These are phyloP conservation scores for Ustilago loliicola DNA, from an alignment of 1,284 basidiomycete species.

Conservation along the genomic window DNA sequence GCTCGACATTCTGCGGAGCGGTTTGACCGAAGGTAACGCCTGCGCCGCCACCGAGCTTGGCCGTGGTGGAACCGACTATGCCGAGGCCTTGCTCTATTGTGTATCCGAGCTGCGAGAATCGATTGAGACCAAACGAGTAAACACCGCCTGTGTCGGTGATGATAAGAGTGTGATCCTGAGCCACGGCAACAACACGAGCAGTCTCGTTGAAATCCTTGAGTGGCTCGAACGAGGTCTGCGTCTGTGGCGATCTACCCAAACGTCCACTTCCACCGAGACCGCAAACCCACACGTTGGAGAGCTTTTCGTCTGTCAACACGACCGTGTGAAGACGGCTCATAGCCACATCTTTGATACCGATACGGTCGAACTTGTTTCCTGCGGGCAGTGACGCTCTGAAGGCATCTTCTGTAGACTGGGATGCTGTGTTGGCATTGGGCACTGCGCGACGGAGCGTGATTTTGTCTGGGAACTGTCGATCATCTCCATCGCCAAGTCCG, in stretches of 20 bases:
- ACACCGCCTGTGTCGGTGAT: conserved; percentile 85
- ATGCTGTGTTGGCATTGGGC: conserved; percentile 5
- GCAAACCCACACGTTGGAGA: conserved; percentile 67
- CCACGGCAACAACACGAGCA: conserved; percentile 78
- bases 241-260: conserved; percentile 82
- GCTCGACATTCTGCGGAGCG: conserved; percentile 37
- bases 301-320: conserved; percentile 60
- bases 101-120: conserved; percentile 83
- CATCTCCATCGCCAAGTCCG: conserved; percentile 84
- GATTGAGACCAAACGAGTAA: conserved; percentile 88
- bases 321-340: conserved; percentile 67
- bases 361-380: conserved; percentile 60
- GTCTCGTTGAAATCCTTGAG: conserved; percentile 76
- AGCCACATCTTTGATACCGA: conserved; percentile 60
- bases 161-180: conserved; percentile 92
- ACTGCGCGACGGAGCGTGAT: conserved; percentile 74
- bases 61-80: conserved; percentile 46
- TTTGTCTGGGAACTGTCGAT: conserved; percentile 84
- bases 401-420: conserved; percentile 18
- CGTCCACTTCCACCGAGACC: conserved; percentile 63
- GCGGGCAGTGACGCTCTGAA: conserved; percentile 36
- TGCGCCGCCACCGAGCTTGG: conserved; percentile 73
- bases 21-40: conserved; percentile 49
- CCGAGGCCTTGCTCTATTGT: conserved; percentile 76
- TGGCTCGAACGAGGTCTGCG: conserved; percentile 80